Conservation (phyloP, 2,329 filamentous ascomycete genomes). For the Beauveria varroae region DNA sequence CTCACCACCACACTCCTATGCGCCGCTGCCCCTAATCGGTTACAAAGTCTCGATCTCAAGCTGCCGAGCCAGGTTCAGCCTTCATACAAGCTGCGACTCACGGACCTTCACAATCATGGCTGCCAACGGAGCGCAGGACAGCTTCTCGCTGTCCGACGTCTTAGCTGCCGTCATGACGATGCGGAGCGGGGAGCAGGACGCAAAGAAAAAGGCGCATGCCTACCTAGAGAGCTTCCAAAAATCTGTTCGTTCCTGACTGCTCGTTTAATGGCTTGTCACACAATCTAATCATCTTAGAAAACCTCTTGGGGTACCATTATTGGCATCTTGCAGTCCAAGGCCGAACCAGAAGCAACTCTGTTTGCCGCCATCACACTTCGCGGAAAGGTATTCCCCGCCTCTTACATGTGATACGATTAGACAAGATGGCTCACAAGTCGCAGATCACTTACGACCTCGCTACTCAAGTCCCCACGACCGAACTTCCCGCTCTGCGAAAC, state of each 20-base stretch:
- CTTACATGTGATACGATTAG: background rate
- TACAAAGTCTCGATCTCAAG: background rate
- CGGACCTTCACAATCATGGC: constrained; percentile 53
- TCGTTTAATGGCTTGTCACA: background rate
- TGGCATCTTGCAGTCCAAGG: constrained; percentile 73
- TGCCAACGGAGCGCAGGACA: constrained; percentile 55
- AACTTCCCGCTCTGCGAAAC: constrained; percentile 70
- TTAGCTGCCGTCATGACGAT: constrained; percentile 86
- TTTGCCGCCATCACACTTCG: constrained; percentile 96
- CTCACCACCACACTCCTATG: background rate
- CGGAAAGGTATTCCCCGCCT: constrained; percentile 65
- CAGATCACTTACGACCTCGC: constrained; percentile 93
- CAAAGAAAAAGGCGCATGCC: constrained; percentile 85
- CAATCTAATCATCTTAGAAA: constrained; percentile 45
- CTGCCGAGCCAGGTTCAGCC: background rate
- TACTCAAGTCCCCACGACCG: constrained; percentile 71
- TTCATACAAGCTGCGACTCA: background rate
- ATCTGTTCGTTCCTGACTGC: constrained; percentile 53
- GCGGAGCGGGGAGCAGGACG: constrained; percentile 72
- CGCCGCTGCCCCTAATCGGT: background rate
- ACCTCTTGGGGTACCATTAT: constrained; percentile 89
- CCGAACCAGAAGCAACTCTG: constrained; percentile 77
- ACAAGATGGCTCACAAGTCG: constrained; percentile 8
- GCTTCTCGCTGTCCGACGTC: constrained; percentile 68
- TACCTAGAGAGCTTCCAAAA: constrained; percentile 96